phyloP scores from a whole-genome alignment of 805 yeast species.

The Wilhelminamyces savonicus region DNA sequence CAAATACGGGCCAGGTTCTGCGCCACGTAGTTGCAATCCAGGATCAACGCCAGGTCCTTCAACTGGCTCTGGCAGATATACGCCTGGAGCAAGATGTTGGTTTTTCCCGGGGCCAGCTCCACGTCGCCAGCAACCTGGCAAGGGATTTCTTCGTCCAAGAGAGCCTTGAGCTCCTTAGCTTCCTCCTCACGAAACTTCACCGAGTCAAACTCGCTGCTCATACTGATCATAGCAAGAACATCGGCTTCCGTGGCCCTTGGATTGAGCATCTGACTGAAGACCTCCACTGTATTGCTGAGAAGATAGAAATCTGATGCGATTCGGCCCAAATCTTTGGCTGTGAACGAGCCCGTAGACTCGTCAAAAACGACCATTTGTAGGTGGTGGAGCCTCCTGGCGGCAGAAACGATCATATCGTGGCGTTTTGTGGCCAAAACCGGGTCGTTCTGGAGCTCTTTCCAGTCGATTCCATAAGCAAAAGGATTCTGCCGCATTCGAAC shows the following conservation, averaged over 20 bases:
- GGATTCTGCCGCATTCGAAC: conserved; percentile 96
- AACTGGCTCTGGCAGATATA: conserved; percentile 71
- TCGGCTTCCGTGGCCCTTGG: conserved; percentile 91
- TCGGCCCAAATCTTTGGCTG: conserved; percentile 86
- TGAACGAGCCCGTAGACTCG: conserved; percentile 71
- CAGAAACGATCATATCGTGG: conserved; percentile 65
- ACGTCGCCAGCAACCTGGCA: conserved; percentile 79
- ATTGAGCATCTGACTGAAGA: conserved; percentile 77
- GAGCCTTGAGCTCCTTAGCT: conserved; percentile 56
- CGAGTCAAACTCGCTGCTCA: conserved; percentile 91
- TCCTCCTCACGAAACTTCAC: conserved; percentile 89
- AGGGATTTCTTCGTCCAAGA: conserved; percentile 51
- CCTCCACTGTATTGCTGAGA: conserved; percentile 77
- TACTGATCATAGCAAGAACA: conserved; percentile 77
- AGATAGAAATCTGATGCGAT: conserved; percentile 92
- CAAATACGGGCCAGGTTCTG: conserved; percentile 93
- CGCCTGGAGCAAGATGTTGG: conserved; percentile 82
- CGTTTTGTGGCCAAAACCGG: conserved; percentile 71
- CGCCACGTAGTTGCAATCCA: conserved; percentile 90
- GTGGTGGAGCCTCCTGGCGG: conserved; percentile 78
- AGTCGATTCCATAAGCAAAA: conserved; percentile 81
- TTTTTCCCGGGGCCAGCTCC: conserved; percentile 77
- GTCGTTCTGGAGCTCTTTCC: conserved; percentile 80
- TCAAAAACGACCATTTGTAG: conserved; percentile 93
- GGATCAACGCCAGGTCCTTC: conserved; percentile 72